Percentiles rank a stretch among this genome's conserved stretches.
These are phyloP conservation scores for Lichtheimia ornata DNA, from an alignment of 371 early-diverging fungal species.

Conservation along the genomic window DNA sequence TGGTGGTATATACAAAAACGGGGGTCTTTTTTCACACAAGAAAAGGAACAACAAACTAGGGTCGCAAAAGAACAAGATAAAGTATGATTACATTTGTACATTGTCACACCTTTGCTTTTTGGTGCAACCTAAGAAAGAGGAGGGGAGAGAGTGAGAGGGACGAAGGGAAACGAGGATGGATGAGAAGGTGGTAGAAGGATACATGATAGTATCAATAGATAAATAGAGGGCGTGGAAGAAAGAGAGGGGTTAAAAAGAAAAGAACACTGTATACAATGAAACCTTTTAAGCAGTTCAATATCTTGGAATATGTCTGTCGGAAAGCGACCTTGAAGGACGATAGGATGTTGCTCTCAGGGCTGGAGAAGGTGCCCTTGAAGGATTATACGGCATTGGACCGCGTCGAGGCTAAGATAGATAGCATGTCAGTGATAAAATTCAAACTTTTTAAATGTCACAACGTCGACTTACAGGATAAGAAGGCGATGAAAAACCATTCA, in stretches of 20 bases:
- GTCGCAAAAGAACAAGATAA: no score
- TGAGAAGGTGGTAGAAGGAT: background rate
- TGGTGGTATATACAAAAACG: no score
- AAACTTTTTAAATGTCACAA: background rate
- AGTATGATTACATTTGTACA: slow-evolving; percentile 2
- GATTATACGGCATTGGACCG: slow-evolving; percentile 13
- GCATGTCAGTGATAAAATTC: background rate
- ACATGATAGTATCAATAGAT: background rate
- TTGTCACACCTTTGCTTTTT: background rate
- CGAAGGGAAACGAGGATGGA: background rate
- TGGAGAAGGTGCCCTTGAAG: slow-evolving; percentile 14
- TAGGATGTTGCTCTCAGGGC: slow-evolving; percentile 19
- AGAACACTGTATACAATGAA: background rate
- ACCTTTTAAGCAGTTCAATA: slow-evolving; percentile 13
- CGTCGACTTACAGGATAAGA: slow-evolving; percentile 10
- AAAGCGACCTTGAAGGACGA: slow-evolving; percentile 21
- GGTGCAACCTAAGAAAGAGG: background rate
- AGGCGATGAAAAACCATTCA: slow-evolving; percentile 10
- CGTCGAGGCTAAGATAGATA: slow-evolving; percentile 30
- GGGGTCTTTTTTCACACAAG: background rate
- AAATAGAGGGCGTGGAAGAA: no score
- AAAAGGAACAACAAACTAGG: background rate
- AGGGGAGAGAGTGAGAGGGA: background rate
- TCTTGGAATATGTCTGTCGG: slow-evolving; percentile 30
- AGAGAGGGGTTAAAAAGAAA: background rate